Percentiles rank a stretch among this genome's conserved stretches.
Evolutionary conservation across 352 stramenopile genomes (phyloP).

Genomic region (Globisporangium sylvaticum): DNA sequence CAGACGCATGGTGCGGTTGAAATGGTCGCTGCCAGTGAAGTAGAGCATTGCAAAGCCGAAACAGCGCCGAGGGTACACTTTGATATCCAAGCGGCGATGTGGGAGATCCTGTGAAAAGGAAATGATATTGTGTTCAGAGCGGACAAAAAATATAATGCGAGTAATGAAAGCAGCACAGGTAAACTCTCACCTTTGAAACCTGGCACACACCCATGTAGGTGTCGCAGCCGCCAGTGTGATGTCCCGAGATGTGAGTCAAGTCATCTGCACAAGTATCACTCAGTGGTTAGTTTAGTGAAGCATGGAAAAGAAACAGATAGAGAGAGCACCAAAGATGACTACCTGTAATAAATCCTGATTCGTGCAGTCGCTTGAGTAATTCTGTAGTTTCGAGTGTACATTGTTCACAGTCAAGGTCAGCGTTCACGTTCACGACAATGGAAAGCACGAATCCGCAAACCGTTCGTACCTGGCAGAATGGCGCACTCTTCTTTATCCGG

Average conservation of each 20-base stretch:
- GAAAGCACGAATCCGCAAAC: not conserved
- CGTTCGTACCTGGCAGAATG: slow-evolving; percentile 45
- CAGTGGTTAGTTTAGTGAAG: not conserved
- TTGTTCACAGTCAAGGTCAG: not conserved
- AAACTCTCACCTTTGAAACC: slow-evolving; percentile 40
- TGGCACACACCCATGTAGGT: slow-evolving; percentile 88
- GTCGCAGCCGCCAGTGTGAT: slow-evolving; percentile 51
- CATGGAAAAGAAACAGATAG: not conserved
- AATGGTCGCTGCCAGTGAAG: slow-evolving; percentile 90
- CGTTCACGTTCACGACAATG: not conserved
- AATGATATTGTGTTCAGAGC: too few species aligned
- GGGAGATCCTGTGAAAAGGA: slow-evolving; percentile 24
- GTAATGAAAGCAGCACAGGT: not conserved
- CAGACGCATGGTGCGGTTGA: slow-evolving; percentile 85
- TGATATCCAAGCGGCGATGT: slow-evolving; percentile 80
- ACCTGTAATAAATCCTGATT: slow-evolving; percentile 63
- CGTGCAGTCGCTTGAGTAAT: slow-evolving; percentile 60
- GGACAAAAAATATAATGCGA: slow-evolving; percentile 1
- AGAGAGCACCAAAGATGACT: not conserved
- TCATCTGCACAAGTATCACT: slow-evolving; percentile 38
- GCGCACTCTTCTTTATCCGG: slow-evolving; percentile 59
- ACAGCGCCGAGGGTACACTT: slow-evolving; percentile 76
- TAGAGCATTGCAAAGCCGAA: slow-evolving; percentile 87
- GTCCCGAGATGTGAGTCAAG: slow-evolving; percentile 56
- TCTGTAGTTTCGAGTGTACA: slow-evolving; percentile 13